Conservation (phyloP, 306 rosid genomes). For the Elaeagnus macrophylla region DNA sequence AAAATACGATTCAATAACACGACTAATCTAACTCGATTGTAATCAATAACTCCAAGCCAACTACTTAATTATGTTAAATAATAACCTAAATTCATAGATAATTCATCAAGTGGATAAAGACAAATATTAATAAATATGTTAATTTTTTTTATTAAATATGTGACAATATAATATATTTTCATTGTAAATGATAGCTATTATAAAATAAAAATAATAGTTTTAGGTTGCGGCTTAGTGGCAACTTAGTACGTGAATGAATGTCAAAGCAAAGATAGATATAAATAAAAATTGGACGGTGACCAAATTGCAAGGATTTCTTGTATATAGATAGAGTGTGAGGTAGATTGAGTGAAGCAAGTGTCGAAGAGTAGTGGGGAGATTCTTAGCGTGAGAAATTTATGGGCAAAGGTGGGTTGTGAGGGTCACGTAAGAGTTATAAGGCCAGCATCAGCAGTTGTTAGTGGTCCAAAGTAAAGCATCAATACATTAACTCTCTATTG, state of each 20-base stretch:
- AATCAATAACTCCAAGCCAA: too few relatives aligned
- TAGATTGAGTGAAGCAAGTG: slow-evolving; percentile 30
- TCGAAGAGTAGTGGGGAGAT: slow-evolving; percentile 32
- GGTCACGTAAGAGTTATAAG: slow-evolving; percentile 46
- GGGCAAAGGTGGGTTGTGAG: slow-evolving; percentile 32
- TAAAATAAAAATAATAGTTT: neutral
- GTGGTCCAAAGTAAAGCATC: slow-evolving; percentile 57
- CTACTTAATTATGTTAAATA: too few relatives aligned
- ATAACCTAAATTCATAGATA: too few relatives aligned
- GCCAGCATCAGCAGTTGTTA: slow-evolving; percentile 37
- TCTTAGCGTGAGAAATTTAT: slow-evolving; percentile 51
- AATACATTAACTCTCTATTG: neutral
- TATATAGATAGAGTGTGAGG: slow-evolving; percentile 19
- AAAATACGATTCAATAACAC: too few relatives aligned
- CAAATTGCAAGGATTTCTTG: slow-evolving; percentile 22
- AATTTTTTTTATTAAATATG: neutral
- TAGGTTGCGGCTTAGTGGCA: slow-evolving; percentile 5
- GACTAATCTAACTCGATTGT: too few relatives aligned
- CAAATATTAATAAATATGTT: too few relatives aligned
- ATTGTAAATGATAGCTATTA: neutral
- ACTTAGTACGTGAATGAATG: slow-evolving; percentile 4
- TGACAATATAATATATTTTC: neutral
- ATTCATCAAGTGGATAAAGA: too few relatives aligned
- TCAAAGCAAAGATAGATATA: neutral
- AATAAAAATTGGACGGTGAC: slow-evolving; percentile 20